Percentiles rank a stretch among this genome's conserved stretches.
phyloP scores from a whole-genome alignment of 2,329 filamentous ascomycete genomes.

The Talaromyces sp. region DNA sequence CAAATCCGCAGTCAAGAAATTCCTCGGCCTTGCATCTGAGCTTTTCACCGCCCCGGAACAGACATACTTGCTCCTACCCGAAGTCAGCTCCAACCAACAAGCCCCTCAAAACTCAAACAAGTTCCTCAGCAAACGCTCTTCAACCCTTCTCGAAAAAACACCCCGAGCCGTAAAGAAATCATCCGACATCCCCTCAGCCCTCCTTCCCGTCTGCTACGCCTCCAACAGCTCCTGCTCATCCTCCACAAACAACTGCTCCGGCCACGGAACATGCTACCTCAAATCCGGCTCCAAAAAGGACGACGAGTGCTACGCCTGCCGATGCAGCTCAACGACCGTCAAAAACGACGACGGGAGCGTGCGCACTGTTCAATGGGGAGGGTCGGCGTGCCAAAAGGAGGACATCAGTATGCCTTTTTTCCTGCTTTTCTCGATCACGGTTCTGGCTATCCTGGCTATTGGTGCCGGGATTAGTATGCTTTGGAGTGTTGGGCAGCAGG shows the following conservation, averaged over 20 bases:
- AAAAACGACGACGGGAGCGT: conserved; percentile 41
- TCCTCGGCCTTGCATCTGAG: conserved; percentile 40
- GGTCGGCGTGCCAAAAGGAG: conserved; percentile 80
- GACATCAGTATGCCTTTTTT: conserved; percentile 87
- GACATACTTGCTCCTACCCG: conserved; percentile 3
- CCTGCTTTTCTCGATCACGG: conserved; percentile 69
- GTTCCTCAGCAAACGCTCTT: not conserved
- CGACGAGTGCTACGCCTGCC: conserved; percentile 69
- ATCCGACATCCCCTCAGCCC: conserved; percentile 33
- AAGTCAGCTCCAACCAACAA: not conserved
- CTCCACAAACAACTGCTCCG: conserved; percentile 71
- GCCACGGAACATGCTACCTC: conserved; percentile 70
- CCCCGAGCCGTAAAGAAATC: not conserved
- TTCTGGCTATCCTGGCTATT: conserved; percentile 63
- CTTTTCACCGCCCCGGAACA: conserved; percentile 6
- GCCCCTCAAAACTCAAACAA: not conserved
- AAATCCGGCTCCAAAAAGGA: conserved; percentile 49
- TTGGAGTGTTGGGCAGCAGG: conserved; percentile 76
- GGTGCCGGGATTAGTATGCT: conserved; percentile 70
- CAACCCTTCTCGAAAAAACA: not conserved
- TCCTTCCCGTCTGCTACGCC: conserved; percentile 69
- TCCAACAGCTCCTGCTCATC: conserved; percentile 62
- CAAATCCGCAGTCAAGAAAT: conserved; percentile 31
- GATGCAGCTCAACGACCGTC: conserved; percentile 58
- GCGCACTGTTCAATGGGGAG: conserved; percentile 72